Percentiles rank a stretch among this genome's conserved stretches.
These are phyloP conservation scores for Marasmius sp. DNA, from an alignment of 1,284 basidiomycete species.

Conservation along the genomic window DNA sequence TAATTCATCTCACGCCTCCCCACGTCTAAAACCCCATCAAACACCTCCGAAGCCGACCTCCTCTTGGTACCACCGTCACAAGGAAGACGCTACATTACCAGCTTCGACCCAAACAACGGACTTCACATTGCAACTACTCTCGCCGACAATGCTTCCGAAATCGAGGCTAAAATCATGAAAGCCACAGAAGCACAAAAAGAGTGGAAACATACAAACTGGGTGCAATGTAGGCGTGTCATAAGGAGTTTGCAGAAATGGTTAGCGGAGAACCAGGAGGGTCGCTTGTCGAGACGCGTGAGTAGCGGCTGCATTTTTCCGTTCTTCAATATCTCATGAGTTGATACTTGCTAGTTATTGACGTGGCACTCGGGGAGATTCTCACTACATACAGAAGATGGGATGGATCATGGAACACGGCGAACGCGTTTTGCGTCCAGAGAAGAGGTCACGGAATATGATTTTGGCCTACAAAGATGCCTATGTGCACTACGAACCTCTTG, in stretches of 20 bases:
- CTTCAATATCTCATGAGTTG: constrained; percentile 3
- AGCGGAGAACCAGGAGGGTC: constrained; percentile 87
- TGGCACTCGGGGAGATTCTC: constrained; percentile 86
- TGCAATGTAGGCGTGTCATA: constrained; percentile 77
- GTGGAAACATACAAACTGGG: constrained; percentile 77
- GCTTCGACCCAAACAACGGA: constrained; percentile 89
- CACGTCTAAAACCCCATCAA: too few species aligned
- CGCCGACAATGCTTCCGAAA: constrained; percentile 71
- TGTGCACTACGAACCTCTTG: constrained; percentile 91
- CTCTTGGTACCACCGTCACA: constrained; percentile 41
- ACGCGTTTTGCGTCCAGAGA: constrained; percentile 67
- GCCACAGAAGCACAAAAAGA: constrained; percentile 68
- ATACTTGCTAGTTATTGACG: constrained; percentile 70
- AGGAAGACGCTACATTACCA: constrained; percentile 74
- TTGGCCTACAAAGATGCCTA: constrained; percentile 86
- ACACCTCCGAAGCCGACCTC: constrained; percentile 54
- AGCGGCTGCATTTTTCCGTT: neutral
- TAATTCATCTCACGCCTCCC: too few species aligned
- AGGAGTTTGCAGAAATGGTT: constrained; percentile 89
- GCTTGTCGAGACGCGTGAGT: constrained; percentile 90
- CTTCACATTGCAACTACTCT: constrained; percentile 72
- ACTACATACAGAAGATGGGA: constrained; percentile 87
- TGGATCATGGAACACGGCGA: constrained; percentile 87
- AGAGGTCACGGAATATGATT: constrained; percentile 71
- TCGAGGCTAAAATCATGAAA: constrained; percentile 67